A percentile compares a stretch with the other conserved stretches of the same genome.
Conservation (phyloP, 805 yeast genomes). For the Ogataea polymorpha region DNA sequence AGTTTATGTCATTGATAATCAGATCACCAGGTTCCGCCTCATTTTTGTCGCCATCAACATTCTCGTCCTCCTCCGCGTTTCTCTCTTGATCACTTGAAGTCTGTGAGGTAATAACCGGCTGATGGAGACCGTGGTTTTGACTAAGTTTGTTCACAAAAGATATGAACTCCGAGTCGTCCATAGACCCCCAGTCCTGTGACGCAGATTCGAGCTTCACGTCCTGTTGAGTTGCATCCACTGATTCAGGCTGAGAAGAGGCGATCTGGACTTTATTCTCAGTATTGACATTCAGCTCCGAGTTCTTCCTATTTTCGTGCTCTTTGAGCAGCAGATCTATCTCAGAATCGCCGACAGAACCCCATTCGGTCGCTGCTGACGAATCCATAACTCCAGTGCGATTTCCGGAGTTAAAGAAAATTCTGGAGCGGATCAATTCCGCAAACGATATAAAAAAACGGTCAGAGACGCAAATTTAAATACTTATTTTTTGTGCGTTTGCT, state of each 20-base stretch:
- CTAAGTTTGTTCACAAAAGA: constrained; percentile 35
- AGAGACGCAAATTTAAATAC: too few species aligned
- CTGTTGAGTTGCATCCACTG: constrained; percentile 11
- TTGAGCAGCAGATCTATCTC: constrained; percentile 16
- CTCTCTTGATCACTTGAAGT: not conserved
- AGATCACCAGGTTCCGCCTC: too few species aligned
- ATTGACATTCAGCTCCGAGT: not conserved
- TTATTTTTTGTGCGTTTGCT: too few species aligned
- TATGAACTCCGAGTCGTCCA: constrained; percentile 38
- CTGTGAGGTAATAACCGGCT: constrained; percentile 12
- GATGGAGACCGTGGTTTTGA: constrained; percentile 21
- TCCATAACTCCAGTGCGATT: not conserved
- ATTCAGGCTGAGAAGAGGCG: constrained; percentile 13
- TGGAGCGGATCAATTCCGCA: not conserved
- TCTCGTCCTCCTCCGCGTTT: too few species aligned
- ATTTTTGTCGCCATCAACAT: too few species aligned
- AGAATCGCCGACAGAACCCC: constrained; percentile 32
- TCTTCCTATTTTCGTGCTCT: not conserved
- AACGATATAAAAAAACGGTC: not conserved
- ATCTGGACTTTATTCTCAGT: constrained; percentile 7
- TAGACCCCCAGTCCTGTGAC: constrained; percentile 33
- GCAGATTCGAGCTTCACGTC: constrained; percentile 1
- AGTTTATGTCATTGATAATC: not conserved
- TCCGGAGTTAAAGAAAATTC: not conserved
- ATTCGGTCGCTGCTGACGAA: constrained; percentile 27